Evolutionary conservation across 139 green algal species (phyloP).

Genomic region (Tetraselmis chui): DNA sequence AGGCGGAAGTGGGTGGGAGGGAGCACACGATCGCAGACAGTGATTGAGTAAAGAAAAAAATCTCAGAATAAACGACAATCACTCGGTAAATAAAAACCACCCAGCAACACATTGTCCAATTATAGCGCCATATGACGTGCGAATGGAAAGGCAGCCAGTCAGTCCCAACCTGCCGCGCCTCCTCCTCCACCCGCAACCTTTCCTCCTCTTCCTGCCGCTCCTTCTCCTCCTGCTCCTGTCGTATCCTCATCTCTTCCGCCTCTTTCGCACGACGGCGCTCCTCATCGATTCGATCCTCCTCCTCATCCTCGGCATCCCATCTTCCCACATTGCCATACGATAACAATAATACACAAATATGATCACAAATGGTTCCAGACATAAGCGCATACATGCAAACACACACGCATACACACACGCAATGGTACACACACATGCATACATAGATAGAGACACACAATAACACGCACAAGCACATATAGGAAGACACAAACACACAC

Average conservation of each 20-base stretch:
- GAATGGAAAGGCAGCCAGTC: background rate
- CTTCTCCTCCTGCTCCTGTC: background rate
- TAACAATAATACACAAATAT: no score
- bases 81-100: background rate
- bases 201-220: background rate
- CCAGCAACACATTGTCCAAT: background rate
- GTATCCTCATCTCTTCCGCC: constrained; percentile 3
- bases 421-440: no score
- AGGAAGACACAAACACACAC: no score
- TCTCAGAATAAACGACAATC: background rate
- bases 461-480: no score
- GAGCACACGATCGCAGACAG: no score
- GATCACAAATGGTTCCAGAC: no score
- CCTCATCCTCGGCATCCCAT: background rate
- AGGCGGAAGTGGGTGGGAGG: background rate
- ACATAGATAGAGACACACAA: no score
- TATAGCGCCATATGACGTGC: no score
- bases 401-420: no score
- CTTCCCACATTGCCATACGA: no score
- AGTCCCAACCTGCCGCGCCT: background rate
- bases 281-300: constrained; percentile 4
- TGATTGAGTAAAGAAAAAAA: no score
- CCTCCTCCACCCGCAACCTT: background rate
- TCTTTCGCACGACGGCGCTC: background rate
- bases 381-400: no score